Base-by-base conservation (phyloP, 345 rosid genomes). In the Streptanthus diversifolius region DNA sequence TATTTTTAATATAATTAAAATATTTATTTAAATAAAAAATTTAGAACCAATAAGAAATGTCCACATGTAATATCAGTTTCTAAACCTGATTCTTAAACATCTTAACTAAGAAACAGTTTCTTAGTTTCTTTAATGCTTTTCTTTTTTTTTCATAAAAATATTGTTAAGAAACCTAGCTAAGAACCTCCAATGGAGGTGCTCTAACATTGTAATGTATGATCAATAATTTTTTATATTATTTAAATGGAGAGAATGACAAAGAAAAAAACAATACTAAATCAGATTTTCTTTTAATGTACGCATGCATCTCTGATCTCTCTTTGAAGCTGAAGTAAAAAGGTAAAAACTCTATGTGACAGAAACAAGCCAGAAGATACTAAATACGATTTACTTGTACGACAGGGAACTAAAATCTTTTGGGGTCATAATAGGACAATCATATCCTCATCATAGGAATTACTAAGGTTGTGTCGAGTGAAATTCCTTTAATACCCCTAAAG, bases 351-450 rank as follows among this genome's bases (percentile, higher is more conserved):
- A 74, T 49, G 78, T 74, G 63, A 75, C 69, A 75, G 69, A 29
- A 60, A 68, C 58, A 54, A 66, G 37, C 0, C 73, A 66, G 67
- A 68, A 63, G 56, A 66, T 74, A 60, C 62, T 66, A 66, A 51
- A 29, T 67, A 48, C 22, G 73, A 67, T 67, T 75, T 74, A 60
- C 12, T 37, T 74, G 49, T n/a, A 14, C 27, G 47, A 68, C 67
- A 58, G 73, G 11, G 51, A 47, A 29, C 63, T 57, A 24, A 70
- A 70, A 63, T 63, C 66, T 27, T 56, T 47, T 30, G 25, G 66
- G 12, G n/a, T 45, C 76, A 55, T 48, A 66, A 79, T 76, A 81
- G 79, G 82, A 82, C 85, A 71, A 80, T 77, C 37, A 66, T 54
- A 65, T 70, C 78, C 79, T 65, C 41, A 48, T 72, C 80, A 63